Conservation (phyloP, 2,329 filamentous ascomycete species). For the Talaromyces atroroseus region DNA sequence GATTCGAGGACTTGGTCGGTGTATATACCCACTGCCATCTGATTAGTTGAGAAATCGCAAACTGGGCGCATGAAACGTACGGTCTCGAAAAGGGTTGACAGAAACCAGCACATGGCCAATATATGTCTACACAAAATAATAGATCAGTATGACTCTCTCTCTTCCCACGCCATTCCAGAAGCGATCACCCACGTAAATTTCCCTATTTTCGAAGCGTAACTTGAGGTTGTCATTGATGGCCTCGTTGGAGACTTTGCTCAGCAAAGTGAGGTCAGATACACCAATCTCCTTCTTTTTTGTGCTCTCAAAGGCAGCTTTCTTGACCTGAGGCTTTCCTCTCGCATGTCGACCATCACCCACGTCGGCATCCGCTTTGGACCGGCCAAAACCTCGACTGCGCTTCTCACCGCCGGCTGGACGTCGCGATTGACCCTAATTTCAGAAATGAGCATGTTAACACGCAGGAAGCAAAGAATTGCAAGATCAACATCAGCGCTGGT, state of each 20-base stretch:
- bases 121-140: conserved; percentile 62
- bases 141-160: not conserved
- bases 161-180: conserved; percentile 2
- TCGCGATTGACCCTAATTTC: conserved; percentile 37
- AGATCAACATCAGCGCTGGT: not conserved
- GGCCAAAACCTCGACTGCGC: conserved; percentile 37
- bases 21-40: conserved; percentile 74
- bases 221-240: conserved; percentile 99
- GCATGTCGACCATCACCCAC: conserved; percentile 40
- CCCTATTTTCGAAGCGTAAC: conserved; percentile 92
- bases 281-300: conserved; percentile 99
- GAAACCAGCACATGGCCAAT: conserved; percentile 99
- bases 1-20: conserved; percentile 88
- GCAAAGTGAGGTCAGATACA: conserved; percentile 91
- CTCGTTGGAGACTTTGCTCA: conserved; percentile 98
- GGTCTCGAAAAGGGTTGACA: conserved; percentile 94
- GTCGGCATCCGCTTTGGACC: conserved; percentile 39
- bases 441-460: not conserved
- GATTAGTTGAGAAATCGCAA: conserved; percentile 29
- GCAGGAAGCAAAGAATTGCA: not conserved
- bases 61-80: conserved; percentile 40
- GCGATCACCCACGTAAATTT: conserved; percentile 70
- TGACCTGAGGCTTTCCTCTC: conserved; percentile 63
- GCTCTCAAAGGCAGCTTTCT: conserved; percentile 92
- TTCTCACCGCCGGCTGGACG: conserved; percentile 39